Percentiles rank a stretch among this genome's conserved stretches.
phyloP scores from a whole-genome alignment of 805 yeast species.

The Wickerhamomyces tratensis region DNA sequence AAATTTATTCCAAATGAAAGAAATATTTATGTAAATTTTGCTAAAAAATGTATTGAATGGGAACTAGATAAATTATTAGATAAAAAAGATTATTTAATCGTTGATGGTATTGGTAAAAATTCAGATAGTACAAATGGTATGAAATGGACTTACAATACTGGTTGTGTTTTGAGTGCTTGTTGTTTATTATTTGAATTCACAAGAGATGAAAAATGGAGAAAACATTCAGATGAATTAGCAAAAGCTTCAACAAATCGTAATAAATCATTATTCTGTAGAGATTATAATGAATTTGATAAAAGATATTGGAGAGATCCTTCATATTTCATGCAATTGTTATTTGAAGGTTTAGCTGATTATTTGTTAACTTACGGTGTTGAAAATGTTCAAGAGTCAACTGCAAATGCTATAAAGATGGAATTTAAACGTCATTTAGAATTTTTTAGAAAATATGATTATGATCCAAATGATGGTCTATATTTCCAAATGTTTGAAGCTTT shows the following conservation, averaged over 20 bases:
- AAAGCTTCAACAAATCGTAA: slow-evolving; percentile 49
- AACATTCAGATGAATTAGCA: slow-evolving; percentile 26
- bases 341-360: slow-evolving; percentile 64
- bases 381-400: slow-evolving; percentile 24
- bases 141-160: slow-evolving; percentile 63
- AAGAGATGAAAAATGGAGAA: slow-evolving; percentile 38
- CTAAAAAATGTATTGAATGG: slow-evolving; percentile 52
- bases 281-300: slow-evolving; percentile 32
- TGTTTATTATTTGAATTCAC: slow-evolving; percentile 41
- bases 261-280: slow-evolving; percentile 53
- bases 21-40: slow-evolving; percentile 41
- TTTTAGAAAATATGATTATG: slow-evolving; percentile 47
- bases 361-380: slow-evolving; percentile 34
- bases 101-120: slow-evolving; percentile 45
- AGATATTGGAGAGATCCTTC: slow-evolving; percentile 59
- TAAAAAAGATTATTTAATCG: slow-evolving; percentile 41
- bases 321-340: slow-evolving; percentile 51
- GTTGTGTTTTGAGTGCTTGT: slow-evolving; percentile 51
- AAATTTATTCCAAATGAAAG: slow-evolving; percentile 40
- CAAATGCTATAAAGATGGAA: slow-evolving; percentile 25
- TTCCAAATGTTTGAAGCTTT: slow-evolving; percentile 51
- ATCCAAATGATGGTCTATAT: slow-evolving; percentile 50
- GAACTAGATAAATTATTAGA: slow-evolving; percentile 41
- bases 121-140: slow-evolving; percentile 33
- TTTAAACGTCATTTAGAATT: slow-evolving; percentile 44